Evolutionary conservation across 2,329 filamentous ascomycete genomes (phyloP).

Genomic region (Dendrostoma leiphaemia): DNA sequence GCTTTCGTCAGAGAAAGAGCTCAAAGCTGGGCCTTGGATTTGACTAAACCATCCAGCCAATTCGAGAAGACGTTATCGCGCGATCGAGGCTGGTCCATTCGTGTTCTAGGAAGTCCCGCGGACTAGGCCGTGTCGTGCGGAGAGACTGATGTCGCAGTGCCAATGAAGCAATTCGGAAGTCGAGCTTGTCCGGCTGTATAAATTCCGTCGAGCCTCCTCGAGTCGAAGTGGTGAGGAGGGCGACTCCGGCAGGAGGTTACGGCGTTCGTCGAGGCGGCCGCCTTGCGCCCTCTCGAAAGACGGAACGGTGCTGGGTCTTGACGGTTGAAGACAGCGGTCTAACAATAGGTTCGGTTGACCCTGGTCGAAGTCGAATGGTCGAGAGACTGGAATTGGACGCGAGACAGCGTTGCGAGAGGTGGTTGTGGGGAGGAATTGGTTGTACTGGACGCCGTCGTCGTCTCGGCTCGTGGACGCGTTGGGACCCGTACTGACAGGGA

Average conservation of each 20-base stretch:
- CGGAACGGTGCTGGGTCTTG: too few relatives aligned
- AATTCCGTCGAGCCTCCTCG: too few relatives aligned
- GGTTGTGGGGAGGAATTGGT: background rate
- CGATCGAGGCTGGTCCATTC: conserved; percentile 8
- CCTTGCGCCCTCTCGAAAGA: too few relatives aligned
- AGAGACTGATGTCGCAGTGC: background rate
- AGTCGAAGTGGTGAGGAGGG: background rate
- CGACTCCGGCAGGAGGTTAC: too few relatives aligned
- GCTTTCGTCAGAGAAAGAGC: conserved; percentile 1
- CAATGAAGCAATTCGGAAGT: background rate
- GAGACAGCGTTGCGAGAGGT: background rate
- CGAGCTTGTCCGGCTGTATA: too few relatives aligned
- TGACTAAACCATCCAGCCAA: background rate
- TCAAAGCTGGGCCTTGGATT: background rate
- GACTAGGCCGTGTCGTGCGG: background rate
- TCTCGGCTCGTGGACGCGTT: conserved; percentile 14
- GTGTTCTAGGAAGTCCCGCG: background rate
- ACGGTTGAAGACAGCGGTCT: too few relatives aligned
- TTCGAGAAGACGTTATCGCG: background rate
- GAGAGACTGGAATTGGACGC: too few relatives aligned
- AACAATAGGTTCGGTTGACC: too few relatives aligned
- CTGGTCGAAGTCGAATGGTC: background rate
- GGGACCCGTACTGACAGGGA: conserved; percentile 10
- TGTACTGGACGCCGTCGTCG: background rate
- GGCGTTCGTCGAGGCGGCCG: background rate